Percentiles rank a stretch among this genome's conserved stretches.
Evolutionary conservation across 495 filamentous ascomycete genomes (phyloP).

Genomic region (Lasiosphaeria miniovina): DNA sequence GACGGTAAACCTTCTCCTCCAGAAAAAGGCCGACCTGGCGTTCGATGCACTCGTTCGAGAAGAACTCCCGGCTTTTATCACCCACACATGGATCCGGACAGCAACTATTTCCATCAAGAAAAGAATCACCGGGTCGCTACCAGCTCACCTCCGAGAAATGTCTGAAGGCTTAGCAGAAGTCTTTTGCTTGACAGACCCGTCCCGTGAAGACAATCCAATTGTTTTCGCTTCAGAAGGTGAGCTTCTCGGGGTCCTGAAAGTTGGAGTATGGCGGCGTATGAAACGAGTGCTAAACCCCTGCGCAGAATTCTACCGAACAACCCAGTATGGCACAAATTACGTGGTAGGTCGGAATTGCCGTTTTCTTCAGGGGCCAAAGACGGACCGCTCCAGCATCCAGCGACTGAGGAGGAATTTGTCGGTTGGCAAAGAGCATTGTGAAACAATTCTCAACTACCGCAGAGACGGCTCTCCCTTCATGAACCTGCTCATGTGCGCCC

Average conservation of each 20-base stretch:
- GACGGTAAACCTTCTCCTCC: conserved; percentile 52
- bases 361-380: conserved; percentile 62
- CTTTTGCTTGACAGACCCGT: conserved; percentile 75
- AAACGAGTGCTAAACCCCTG: neutral
- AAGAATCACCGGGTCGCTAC: conserved; percentile 55
- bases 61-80: conserved; percentile 69
- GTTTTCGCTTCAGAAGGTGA: conserved; percentile 75
- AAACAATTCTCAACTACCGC: conserved; percentile 66
- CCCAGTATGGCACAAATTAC: conserved; percentile 59
- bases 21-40: conserved; percentile 56
- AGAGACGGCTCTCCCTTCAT: conserved; percentile 66
- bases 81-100: conserved; percentile 56
- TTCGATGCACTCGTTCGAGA: conserved; percentile 60
- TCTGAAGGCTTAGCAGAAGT: conserved; percentile 73
- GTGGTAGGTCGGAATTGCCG: conserved; percentile 60
- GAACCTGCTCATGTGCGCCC: conserved; percentile 63
- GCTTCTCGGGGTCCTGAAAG: conserved; percentile 16
- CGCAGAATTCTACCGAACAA: conserved; percentile 58
- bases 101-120: conserved; percentile 56
- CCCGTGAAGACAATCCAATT: conserved; percentile 69
- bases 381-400: conserved; percentile 46
- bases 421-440: conserved; percentile 60
- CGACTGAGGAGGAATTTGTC: conserved; percentile 56
- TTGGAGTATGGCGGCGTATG: neutral
- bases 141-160: conserved; percentile 51